Conservation (phyloP, 2,329 filamentous ascomycete species). For the Penicillium verrucosum region DNA sequence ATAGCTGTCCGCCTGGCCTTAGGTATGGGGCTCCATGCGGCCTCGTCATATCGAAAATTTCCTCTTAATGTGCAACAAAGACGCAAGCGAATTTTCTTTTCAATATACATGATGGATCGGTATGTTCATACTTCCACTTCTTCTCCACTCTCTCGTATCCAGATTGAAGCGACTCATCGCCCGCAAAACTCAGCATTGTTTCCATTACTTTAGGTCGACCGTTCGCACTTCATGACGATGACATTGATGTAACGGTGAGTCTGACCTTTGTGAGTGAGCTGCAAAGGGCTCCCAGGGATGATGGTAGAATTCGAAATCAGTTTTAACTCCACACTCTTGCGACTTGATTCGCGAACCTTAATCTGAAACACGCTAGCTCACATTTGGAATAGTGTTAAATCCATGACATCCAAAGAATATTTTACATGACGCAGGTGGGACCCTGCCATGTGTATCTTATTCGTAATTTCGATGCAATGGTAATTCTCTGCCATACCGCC, state of each 20-base stretch:
- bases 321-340: conserved; percentile 2
- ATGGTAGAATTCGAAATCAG: neutral
- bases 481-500: no score
- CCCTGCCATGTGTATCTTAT: neutral
- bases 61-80: conserved; percentile 35
- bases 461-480: no score
- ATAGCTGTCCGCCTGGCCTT: conserved; percentile 45
- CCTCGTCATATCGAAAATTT: conserved; percentile 35
- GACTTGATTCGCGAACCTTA: neutral
- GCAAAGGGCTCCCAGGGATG: neutral
- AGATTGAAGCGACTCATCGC: neutral
- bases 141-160: neutral
- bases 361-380: conserved; percentile 1
- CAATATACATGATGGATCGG: conserved; percentile 51
- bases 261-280: accelerated
- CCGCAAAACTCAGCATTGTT: conserved; percentile 34
- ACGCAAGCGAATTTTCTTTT: conserved; percentile 47
- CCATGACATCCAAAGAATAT: neutral
- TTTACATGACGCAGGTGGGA: conserved; percentile 1
- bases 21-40: conserved; percentile 44
- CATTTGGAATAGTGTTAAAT: neutral
- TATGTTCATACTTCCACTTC: neutral
- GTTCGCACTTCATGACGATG: conserved; percentile 48
- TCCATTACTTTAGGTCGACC: conserved; percentile 46
- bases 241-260: conserved; percentile 42